These are phyloP conservation scores for Clathrospora elynae DNA, from an alignment of 2,329 filamentous ascomycete genomes.

Conservation along the genomic window DNA sequence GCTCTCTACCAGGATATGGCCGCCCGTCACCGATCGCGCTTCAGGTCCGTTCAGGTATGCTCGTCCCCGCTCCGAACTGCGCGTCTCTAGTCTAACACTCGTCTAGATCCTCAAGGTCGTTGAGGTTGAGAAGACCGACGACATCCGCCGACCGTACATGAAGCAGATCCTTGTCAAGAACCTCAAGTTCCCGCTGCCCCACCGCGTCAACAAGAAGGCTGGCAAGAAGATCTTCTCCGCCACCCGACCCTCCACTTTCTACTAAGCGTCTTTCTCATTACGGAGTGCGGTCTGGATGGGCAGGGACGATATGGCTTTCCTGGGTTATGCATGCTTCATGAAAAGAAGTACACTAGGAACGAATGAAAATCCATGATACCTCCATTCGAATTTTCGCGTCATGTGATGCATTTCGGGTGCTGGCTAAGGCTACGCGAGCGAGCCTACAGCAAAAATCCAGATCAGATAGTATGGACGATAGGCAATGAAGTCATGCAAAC, in stretches of 20 bases:
- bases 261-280: constrained; percentile 66
- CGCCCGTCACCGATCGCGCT: constrained; percentile 95
- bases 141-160: constrained; percentile 98
- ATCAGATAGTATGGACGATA: constrained; percentile 11
- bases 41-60: constrained; percentile 97
- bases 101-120: constrained; percentile 93
- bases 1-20: constrained; percentile 99
- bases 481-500: constrained; percentile 20
- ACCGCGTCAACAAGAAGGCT: constrained; percentile 83
- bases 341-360: constrained; percentile 51
- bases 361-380: constrained; percentile 52
- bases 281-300: constrained; percentile 48
- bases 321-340: constrained; percentile 50
- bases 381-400: constrained; percentile 29
- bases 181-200: constrained; percentile 98
- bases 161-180: constrained; percentile 95
- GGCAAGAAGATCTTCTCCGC: constrained; percentile 92
- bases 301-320: constrained; percentile 48
- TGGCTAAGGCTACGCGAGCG: constrained; percentile 10
- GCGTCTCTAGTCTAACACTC: constrained; percentile 4
- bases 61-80: neutral
- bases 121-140: constrained; percentile 91
- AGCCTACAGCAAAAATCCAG: constrained; percentile 5
- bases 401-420: constrained; percentile 29
- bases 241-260: constrained; percentile 95